phyloP scores from a whole-genome alignment of 208 protist species.

The Acanthamoeba triangularis region DNA sequence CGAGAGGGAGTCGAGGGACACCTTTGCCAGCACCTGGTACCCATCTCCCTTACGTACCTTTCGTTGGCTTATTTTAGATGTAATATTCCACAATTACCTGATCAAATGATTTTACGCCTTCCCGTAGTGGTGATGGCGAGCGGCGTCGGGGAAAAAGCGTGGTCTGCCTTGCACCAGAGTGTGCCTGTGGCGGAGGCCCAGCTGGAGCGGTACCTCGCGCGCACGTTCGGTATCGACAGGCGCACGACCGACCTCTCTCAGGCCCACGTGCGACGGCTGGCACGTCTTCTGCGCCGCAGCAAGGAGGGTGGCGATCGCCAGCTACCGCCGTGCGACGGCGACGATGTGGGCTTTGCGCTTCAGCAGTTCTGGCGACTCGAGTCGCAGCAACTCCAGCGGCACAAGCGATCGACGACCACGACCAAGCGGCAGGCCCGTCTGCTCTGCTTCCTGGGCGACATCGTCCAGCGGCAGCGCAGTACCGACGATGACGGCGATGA shows the following conservation, averaged over 20 bases:
- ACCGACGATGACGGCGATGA: background rate
- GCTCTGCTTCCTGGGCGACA: conserved; percentile 47
- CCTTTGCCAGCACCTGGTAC: background rate
- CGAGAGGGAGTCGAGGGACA: too few relatives aligned
- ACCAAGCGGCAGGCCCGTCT: conserved; percentile 3
- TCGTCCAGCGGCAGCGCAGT: background rate
- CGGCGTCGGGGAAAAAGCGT: background rate
- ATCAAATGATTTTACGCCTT: background rate
- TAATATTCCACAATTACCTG: background rate
- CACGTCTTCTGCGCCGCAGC: background rate
- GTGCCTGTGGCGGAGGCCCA: background rate
- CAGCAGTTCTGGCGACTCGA: conserved; percentile 47
- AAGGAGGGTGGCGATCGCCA: background rate
- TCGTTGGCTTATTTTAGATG: background rate
- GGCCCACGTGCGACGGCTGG: background rate
- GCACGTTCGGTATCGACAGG: conserved; percentile 37
- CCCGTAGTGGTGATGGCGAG: background rate
- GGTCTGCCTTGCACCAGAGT: background rate
- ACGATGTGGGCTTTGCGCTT: background rate
- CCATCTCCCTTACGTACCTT: background rate
- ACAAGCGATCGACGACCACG: background rate
- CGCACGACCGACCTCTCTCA: background rate
- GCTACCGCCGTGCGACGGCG: background rate
- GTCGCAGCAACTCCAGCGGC: background rate
- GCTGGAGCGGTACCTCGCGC: conserved; percentile 23